phyloP scores from a whole-genome alignment of 2,329 filamentous ascomycete genomes.

The Nectriaceae sp. region DNA sequence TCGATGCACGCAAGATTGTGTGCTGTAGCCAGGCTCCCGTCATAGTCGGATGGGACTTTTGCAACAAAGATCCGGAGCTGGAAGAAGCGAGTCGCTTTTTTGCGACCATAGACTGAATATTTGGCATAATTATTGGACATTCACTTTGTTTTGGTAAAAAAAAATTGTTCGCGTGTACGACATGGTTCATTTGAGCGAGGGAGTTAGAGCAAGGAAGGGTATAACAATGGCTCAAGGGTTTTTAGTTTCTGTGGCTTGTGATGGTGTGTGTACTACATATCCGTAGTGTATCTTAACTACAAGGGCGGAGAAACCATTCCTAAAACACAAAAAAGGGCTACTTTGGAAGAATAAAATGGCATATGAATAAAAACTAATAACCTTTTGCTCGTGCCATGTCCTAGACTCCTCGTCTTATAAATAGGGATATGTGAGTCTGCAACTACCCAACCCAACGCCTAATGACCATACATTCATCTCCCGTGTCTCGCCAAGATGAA shows the following conservation, averaged over 20 bases:
- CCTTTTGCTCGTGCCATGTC: slow-evolving; percentile 4
- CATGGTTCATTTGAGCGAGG: slow-evolving; percentile 21
- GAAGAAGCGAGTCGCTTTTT: slow-evolving; percentile 80
- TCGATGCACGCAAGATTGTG: slow-evolving; percentile 88
- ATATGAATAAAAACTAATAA: background rate
- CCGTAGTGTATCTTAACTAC: no score
- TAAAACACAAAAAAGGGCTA: no score
- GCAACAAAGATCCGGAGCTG: slow-evolving; percentile 79
- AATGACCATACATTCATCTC: slow-evolving; percentile 7
- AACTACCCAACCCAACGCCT: slow-evolving; percentile 27
- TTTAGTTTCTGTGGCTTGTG: no score
- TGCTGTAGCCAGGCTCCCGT: slow-evolving; percentile 90
- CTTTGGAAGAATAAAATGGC: slow-evolving; percentile 4
- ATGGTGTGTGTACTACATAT: no score
- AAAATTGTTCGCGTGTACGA: background rate
- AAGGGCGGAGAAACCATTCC: no score
- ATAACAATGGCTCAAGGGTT: no score
- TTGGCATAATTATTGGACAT: no score
- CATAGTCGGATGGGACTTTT: slow-evolving; percentile 98
- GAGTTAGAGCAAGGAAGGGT: slow-evolving; percentile 11
- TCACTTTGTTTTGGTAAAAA: background rate
- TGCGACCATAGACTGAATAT: slow-evolving; percentile 54
- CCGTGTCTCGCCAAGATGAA: no score
- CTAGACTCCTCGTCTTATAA: slow-evolving; percentile 7
- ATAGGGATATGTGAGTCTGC: slow-evolving; percentile 15